Conservation (phyloP, 495 filamentous ascomycete species). For the Xylaria nigripes region DNA sequence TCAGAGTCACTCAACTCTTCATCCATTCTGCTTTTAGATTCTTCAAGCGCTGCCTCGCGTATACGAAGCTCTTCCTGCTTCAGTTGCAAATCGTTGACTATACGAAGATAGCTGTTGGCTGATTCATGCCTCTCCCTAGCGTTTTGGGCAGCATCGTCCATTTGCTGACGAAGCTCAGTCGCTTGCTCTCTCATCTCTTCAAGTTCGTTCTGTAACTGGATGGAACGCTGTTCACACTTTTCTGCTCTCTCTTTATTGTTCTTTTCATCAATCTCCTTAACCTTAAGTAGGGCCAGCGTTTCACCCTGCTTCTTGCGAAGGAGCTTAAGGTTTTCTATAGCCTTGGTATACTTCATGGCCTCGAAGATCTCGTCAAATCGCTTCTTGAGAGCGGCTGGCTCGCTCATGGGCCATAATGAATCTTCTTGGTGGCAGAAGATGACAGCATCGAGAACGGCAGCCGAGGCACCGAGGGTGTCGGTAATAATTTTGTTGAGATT, state of each 20-base stretch:
- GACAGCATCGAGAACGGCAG: conserved; percentile 81
- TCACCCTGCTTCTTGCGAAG: conserved; percentile 76
- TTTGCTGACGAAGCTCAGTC: conserved; percentile 43
- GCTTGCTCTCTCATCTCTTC: conserved; percentile 53
- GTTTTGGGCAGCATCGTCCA: conserved; percentile 31
- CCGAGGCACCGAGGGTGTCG: conserved; percentile 80
- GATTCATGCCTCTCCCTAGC: conserved; percentile 38
- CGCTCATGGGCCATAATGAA: conserved; percentile 95
- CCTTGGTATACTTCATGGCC: conserved; percentile 91
- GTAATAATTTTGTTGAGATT: conserved; percentile 80
- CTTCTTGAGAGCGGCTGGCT: conserved; percentile 76
- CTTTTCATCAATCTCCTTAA: conserved; percentile 67
- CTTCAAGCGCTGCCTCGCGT: conserved; percentile 52
- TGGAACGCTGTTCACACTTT: conserved; percentile 52
- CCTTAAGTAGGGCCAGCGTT: conserved; percentile 59
- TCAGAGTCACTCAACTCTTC: conserved; percentile 74
- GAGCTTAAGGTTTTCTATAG: conserved; percentile 84
- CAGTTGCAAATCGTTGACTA: conserved; percentile 60
- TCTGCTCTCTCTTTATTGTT: conserved; percentile 83
- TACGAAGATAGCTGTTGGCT: conserved; percentile 39
- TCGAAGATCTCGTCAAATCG: conserved; percentile 97
- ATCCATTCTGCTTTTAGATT: conserved; percentile 59
- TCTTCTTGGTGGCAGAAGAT: conserved; percentile 99
- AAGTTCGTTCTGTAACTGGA: conserved; percentile 64
- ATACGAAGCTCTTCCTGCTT: conserved; percentile 62